Evolutionary conservation across 2,329 filamentous ascomycete species (phyloP), one percentile per base, ranked within the genome.

Genomic region (Epichloe uncinata): DNA sequence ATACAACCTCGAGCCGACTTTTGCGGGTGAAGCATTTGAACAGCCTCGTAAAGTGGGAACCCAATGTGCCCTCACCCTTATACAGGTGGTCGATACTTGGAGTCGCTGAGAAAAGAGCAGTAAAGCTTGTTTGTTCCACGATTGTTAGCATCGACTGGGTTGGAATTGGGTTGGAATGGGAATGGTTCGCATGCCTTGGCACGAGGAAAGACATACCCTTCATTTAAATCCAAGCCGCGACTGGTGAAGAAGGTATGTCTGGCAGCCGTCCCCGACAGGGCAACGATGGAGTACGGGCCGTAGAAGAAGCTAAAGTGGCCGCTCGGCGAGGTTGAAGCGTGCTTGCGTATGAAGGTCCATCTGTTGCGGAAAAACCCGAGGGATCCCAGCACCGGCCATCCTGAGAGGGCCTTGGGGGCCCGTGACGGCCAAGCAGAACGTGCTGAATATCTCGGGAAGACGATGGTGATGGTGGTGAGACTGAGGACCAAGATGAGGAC

Each of bases 251-350:
- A 75, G 2, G 69, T 41, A 22, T 66, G 61, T 15, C 73, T 64
- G 2, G 63, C 66, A 11, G 66, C 63, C 3, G 66, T 61, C 2
- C 74, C 73, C 4, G 64, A 66, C 11, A 77, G 45, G 2, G 64
- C 71, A 8, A 78, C 60, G 12, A 77, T 66, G 2, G 63, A 64
- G 50, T 71, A 63, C 5, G 65, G 57, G 0, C 74, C 74, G 3
- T 70, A 68, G 53, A 70, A 70, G 55, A 75, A 77, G 47, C 66
- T 70, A 54, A 75, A 77, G 45, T 71, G 70, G 26, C 71, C 71
- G 1, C 63, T 67, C 5, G 54, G 47, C 0, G 64, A 65, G 7
- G 61, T 53, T 13, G 53, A 54, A 6, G 55, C 55, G 9, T 63
- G 63, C n/a, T 65, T 50, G 16, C 55, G 56, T 48, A 69, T 67